A percentile compares a stretch with the other conserved stretches of the same genome.
Evolutionary conservation across 176 grass and related monocot genomes (phyloP).

Genomic region (Neostapfia colusana): DNA sequence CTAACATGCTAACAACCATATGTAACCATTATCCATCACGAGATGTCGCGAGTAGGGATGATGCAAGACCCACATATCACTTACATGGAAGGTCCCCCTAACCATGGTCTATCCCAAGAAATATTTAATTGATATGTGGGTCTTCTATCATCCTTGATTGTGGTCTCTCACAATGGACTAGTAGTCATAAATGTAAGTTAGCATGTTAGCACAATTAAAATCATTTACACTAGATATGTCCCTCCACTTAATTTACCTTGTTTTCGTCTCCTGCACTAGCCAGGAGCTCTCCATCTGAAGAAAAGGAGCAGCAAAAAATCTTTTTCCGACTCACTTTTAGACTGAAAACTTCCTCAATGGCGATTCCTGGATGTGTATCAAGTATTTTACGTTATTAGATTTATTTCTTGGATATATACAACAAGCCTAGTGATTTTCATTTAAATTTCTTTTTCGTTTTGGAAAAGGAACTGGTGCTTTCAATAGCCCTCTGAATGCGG

Average conservation of each 20-base stretch:
- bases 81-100: too few relatives aligned
- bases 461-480: neutral
- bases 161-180: too few relatives aligned
- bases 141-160: too few relatives aligned
- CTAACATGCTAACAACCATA: too few relatives aligned
- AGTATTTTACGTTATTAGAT: neutral
- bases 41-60: too few relatives aligned
- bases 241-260: slow-evolving; percentile 40
- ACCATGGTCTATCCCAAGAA: too few relatives aligned
- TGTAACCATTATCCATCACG: too few relatives aligned
- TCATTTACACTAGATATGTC: too few relatives aligned
- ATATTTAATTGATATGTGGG: too few relatives aligned
- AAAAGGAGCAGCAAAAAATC: slow-evolving; percentile 53
- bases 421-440: neutral
- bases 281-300: slow-evolving; percentile 48
- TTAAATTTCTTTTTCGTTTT: neutral
- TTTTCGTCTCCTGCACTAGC: slow-evolving; percentile 53
- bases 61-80: too few relatives aligned
- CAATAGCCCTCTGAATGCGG: neutral
- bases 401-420: neutral
- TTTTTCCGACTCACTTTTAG: slow-evolving; percentile 31
- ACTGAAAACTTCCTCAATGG: neutral
- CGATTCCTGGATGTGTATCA: slow-evolving; percentile 8
- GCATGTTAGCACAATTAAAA: too few relatives aligned
- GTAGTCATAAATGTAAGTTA: too few relatives aligned